Evolutionary conservation across 441 rosid genomes (phyloP), one percentile per base, ranked within the genome.

Genomic region (Gossypium gossypioides): DNA sequence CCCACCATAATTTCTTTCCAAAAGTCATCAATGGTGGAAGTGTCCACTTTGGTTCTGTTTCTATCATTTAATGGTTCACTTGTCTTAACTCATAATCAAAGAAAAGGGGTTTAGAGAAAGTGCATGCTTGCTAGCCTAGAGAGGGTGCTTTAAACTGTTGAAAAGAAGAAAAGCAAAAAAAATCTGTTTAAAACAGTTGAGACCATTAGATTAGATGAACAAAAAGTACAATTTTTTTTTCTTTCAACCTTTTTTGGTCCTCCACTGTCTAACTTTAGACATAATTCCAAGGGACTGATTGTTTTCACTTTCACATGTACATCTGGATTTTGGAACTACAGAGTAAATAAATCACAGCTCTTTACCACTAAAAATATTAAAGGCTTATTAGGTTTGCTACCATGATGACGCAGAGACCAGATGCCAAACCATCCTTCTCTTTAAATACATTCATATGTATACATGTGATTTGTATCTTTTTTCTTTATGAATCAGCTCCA

Each of bases 1-100:
- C 71, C 16, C 58, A 67, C 58, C 12, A 48, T 15, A 21, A 44
- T 64, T 21, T 42, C 29, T 21, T 40, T 40, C 69, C 52, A 40
- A 40, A 64, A 25, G 40, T 67, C 58, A 2, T 67, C 71, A 48
- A 50, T 50, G 71, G 71, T n/a, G 71, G 58, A 24, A 67, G 22
- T 67, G 57, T 21, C 40, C 57, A 66, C 13, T 15, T 48, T 66
- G 71, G 7, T 44, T 37, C 29, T 37, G 68, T 63, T 61, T 32
- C 67, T 37, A 50, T 63, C 50, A 37, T 37, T 37, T 63, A 16
- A 40, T 63, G 48, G 48, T 5, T 50, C 51, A 3, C 51, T 1
- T 18, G 50, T 24, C 51, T 62, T 63, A 63, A 63, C 51, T 63
- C n/a, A 63, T 37, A 63, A 37, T 48, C 68, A 63, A 63, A 63